Percentiles rank a stretch among this genome's conserved stretches.
These are phyloP conservation scores for Ustilago xerochloae DNA, from an alignment of 1,284 basidiomycete species.

Conservation along the genomic window DNA sequence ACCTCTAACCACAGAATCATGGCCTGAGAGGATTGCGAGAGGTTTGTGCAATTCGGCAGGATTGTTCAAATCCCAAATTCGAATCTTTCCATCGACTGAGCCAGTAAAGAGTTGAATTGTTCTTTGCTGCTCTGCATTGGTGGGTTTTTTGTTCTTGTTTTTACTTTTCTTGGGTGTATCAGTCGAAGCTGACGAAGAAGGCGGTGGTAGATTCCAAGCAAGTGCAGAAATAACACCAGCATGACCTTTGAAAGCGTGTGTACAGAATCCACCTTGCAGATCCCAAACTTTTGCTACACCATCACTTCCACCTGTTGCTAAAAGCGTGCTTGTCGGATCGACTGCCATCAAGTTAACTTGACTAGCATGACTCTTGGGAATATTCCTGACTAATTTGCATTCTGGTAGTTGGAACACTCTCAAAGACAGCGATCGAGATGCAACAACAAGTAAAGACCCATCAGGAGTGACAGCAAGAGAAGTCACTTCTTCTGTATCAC, in stretches of 20 bases:
- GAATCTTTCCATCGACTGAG: conserved; percentile 73
- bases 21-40: conserved; percentile 46
- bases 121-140: not conserved
- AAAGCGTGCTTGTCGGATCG: conserved; percentile 87
- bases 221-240: conserved; percentile 96
- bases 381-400: conserved; percentile 74
- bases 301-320: conserved; percentile 95
- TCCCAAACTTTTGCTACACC: conserved; percentile 98
- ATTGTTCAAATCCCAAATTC: conserved; percentile 64
- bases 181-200: conserved; percentile 56
- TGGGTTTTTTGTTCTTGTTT: conserved; percentile 15
- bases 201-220: conserved; percentile 80
- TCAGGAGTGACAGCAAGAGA: conserved; percentile 68
- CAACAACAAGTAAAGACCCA: conserved; percentile 70
- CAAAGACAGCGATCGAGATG: conserved; percentile 71
- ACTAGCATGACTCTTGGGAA: conserved; percentile 86
- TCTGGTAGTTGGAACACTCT: conserved; percentile 71
- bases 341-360: conserved; percentile 84
- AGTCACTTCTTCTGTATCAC: conserved; percentile 72
- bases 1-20: conserved; percentile 64
- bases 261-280: conserved; percentile 84
- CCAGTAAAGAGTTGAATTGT: conserved; percentile 87
- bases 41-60: conserved; percentile 48
- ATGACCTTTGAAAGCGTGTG: conserved; percentile 88
- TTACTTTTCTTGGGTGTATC: conserved; percentile 11